These are phyloP conservation scores for Schizochytrium sp. DNA, from an alignment of 108 stramenopile genomes.

Conservation along the genomic window DNA sequence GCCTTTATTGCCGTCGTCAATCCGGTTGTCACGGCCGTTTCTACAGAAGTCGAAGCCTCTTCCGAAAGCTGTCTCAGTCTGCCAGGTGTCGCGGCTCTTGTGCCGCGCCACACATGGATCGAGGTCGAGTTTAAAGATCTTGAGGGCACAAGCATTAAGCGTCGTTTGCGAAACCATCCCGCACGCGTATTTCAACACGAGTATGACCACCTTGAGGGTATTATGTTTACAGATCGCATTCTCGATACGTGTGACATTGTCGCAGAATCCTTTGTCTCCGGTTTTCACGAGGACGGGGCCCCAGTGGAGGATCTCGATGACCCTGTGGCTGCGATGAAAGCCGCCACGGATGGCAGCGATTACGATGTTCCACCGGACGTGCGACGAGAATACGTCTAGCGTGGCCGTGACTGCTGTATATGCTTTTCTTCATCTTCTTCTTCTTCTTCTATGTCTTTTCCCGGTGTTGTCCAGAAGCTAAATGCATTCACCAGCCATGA, in stretches of 20 bases:
- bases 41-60: not conserved
- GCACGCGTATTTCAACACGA: conserved; percentile 5
- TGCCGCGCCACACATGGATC: not conserved
- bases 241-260: not conserved
- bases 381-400: not conserved
- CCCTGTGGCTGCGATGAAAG: not conserved
- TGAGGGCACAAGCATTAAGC: not conserved
- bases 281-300: not conserved
- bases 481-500: too few species aligned
- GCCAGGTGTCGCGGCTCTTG: not conserved
- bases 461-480: too few species aligned
- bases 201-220: not conserved
- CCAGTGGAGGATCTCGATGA: not conserved
- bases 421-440: too few species aligned
- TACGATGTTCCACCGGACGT: not conserved
- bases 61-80: not conserved
- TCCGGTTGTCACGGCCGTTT: not conserved
- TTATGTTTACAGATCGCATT: not conserved
- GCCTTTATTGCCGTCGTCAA: not conserved
- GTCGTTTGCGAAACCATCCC: not conserved
- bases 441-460: too few species aligned
- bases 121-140: not conserved
- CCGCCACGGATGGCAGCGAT: not conserved
- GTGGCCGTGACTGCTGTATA: too few species aligned
- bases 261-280: not conserved